A percentile compares a stretch with the other conserved stretches of the same genome.
These are phyloP conservation scores for Hypoxylon fuscum DNA, from an alignment of 495 filamentous ascomycete species.

Conservation along the genomic window DNA sequence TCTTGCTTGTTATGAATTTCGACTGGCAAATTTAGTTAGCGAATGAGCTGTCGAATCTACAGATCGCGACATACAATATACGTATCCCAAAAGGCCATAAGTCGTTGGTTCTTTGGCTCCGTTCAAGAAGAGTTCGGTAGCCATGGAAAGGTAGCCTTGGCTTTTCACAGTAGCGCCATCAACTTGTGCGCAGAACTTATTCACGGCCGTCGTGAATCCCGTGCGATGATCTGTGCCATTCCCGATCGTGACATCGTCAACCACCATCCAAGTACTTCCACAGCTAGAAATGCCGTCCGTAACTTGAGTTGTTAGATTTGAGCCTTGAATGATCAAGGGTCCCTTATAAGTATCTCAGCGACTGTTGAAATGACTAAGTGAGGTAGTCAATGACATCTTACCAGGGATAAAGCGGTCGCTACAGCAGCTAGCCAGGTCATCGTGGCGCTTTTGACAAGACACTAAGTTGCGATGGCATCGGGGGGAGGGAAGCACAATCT, in stretches of 20 bases:
- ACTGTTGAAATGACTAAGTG: too few relatives aligned
- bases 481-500: too few relatives aligned
- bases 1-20: conserved; percentile 45
- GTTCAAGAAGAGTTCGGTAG: conserved; percentile 43
- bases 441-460: too few relatives aligned
- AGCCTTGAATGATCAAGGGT: background rate
- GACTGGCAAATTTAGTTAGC: conserved; percentile 26
- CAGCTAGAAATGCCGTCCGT: conserved; percentile 46
- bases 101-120: conserved; percentile 34
- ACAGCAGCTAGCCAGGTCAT: too few relatives aligned
- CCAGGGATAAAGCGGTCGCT: too few relatives aligned
- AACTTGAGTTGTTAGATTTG: background rate
- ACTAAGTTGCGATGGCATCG: too few relatives aligned
- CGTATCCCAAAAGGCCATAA: conserved; percentile 41
- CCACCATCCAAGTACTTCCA: conserved; percentile 39
- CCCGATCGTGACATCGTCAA: conserved; percentile 40
- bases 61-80: conserved; percentile 37
- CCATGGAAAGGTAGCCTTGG: conserved; percentile 43
- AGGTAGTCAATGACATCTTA: too few relatives aligned
- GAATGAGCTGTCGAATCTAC: background rate
- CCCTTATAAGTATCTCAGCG: background rate
- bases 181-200: conserved; percentile 37
- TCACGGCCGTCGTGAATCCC: conserved; percentile 40
- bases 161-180: conserved; percentile 35
- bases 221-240: conserved; percentile 38